Conservation (phyloP, 1,284 basidiomycete genomes). For the Sporisorium graminicola region DNA sequence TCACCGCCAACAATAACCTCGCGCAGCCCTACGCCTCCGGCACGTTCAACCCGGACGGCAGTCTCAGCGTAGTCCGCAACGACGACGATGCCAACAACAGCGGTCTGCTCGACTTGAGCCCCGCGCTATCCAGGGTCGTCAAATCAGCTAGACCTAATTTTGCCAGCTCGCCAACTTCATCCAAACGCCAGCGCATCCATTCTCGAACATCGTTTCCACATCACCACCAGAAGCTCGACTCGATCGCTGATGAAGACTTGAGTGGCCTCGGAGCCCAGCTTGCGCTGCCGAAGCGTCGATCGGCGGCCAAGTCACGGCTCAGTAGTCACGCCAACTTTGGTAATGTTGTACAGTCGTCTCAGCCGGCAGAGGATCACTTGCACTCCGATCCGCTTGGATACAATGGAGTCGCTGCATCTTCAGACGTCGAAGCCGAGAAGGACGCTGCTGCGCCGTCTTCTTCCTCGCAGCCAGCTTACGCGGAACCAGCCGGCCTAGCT, state of each 20-base stretch:
- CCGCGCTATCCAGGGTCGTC: conserved; percentile 39
- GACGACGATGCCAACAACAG: conserved; percentile 66
- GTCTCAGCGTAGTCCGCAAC: conserved; percentile 63
- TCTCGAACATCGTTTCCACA: conserved; percentile 2
- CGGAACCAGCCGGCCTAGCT: conserved; percentile 1
- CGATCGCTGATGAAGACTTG: conserved; percentile 5
- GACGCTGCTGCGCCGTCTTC: conserved; percentile 1
- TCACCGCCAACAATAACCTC: conserved; percentile 19
- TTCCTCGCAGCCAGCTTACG: too few relatives aligned
- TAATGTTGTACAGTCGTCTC: conserved; percentile 21
- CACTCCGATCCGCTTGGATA: conserved; percentile 18
- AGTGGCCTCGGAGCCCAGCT: conserved; percentile 5
- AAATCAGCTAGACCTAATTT: conserved; percentile 25
- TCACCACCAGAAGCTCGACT: background rate
- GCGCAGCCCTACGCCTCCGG: conserved; percentile 3
- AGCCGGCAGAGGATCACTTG: conserved; percentile 26
- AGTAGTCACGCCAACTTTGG: conserved; percentile 22
- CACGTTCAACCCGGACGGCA: conserved; percentile 58
- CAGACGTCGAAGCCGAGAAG: conserved; percentile 11
- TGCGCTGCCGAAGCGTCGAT: conserved; percentile 7
- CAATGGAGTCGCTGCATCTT: conserved; percentile 9
- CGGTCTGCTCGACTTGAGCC: conserved; percentile 63
- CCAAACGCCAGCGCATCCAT: conserved; percentile 21
- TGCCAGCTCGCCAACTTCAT: conserved; percentile 19
- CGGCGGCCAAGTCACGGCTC: conserved; percentile 29